Base-by-base conservation (phyloP, 2,329 filamentous ascomycete species). In the Colletotrichum sp. region DNA sequence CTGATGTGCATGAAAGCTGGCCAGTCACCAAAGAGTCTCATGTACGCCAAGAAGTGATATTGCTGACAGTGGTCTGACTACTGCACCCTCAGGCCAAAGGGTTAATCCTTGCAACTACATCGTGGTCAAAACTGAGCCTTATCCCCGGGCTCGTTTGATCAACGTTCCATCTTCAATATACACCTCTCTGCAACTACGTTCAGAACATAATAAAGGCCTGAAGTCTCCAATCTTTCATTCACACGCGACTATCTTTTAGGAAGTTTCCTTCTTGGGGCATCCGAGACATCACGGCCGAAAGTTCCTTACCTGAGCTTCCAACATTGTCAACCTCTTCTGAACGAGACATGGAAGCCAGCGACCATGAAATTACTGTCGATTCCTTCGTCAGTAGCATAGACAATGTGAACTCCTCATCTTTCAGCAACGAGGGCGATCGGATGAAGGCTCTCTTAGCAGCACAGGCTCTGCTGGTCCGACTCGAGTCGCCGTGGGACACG, bases 401-500 rank as follows among this genome's bases (percentile, higher is more conserved):
- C 22, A 3, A 13, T 19, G 25, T 73, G 15, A 32, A 3, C 2
- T 29, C 57, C 6, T 9, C n/a, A 8, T 63, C 39, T 3, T 73
- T 74, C 8, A 25, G 9, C 19, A 49, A 27, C 8, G 71, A 74
- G 15, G 44, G 67, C 15, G 71, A 65, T 15, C 66, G 66, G n/a
- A 44, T 70, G 32, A 22, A 65, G 25, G 67, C 59, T 6, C n/a
- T 74, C 5, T 22, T 57, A 1, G 71, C 59, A 16, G 29, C 66
- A 27, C 34, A 74, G 15, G 71, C 71, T 12, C n/a, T 74, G n/a
- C 6, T 74, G 32, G 44, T 30, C 7, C 44, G 66, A 8, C 49
- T 71, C 3, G 66, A 74, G 16, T 71, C 71, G n/a, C 71, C 71
- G 7, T 74, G 71, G 66, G 71, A 74, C 11, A 71, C 71, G 1